Conservation (phyloP, 371 early-diverging fungal genomes). For the Apophysomyces elegans region DNA sequence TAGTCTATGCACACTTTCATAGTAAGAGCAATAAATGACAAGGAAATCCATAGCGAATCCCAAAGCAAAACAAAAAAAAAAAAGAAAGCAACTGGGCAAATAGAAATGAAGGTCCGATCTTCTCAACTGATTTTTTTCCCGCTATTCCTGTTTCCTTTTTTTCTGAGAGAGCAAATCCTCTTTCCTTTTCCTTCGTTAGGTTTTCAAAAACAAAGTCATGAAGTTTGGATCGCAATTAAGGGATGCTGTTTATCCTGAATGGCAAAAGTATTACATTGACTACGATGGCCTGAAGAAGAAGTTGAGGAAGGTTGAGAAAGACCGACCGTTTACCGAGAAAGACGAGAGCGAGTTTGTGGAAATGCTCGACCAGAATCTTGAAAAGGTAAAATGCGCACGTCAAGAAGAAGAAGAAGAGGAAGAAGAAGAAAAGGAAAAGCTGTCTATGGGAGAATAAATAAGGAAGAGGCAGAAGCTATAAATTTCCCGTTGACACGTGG, state of each 20-base stretch:
- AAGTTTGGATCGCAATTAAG: constrained; percentile 93
- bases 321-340: constrained; percentile 61
- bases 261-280: constrained; percentile 90
- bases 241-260: constrained; percentile 84
- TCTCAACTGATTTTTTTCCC: not conserved
- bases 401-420: not conserved
- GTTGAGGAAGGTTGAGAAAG: constrained; percentile 75
- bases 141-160: not conserved
- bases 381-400: constrained; percentile 65
- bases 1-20: too few species aligned
- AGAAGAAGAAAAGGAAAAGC: not conserved
- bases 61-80: not conserved
- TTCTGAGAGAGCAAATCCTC: not conserved
- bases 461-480: too few species aligned
- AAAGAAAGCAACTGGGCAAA: not conserved
- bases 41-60: not conserved
- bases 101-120: not conserved
- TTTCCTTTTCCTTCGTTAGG: not conserved
- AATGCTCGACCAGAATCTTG: constrained; percentile 86
- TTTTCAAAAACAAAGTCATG: constrained; percentile 56
- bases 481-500: not conserved
- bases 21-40: too few species aligned
- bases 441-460: too few species aligned
- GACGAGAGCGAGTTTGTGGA: constrained; percentile 91
- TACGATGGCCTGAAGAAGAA: constrained; percentile 89